Base-by-base conservation (phyloP, 2,329 filamentous ascomycete species). In the Fonsecaea pedrosoi region DNA sequence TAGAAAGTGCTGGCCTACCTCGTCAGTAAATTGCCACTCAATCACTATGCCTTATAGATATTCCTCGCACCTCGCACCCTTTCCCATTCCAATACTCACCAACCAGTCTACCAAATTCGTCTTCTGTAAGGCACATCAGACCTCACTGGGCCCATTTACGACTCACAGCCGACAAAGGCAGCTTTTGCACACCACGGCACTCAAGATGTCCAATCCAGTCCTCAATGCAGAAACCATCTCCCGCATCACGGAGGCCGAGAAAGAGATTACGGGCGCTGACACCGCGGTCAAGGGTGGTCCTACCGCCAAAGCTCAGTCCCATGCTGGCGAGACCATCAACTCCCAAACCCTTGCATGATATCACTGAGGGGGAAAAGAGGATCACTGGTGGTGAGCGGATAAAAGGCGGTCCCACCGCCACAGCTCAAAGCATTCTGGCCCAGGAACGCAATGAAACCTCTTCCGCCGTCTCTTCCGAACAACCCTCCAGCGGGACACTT, bases 231-330 rank as follows among this genome's bases (percentile, higher is more conserved):
- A 72, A 38, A 78, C 78, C 65, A 78, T 82, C 64, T 78, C 77
- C 2, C 73, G 76, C 62, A 80, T 82, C 71, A 79, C 77, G 0
- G 72, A 72, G 1, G 77, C 78, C 1, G 80, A 82, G 70, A 78
- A 77, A 64, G 70, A 74, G 25, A 61, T 80, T 48, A 81, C 80
- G 0, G 75, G 78, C 15, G 69, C 75, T 64, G 71, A 75, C 6
- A 62, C 72, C 7, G 77, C 78, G 7, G 73, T 77, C 4, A 72
- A 74, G 54, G 76, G 76, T 10, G 80, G 80, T 1, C 80, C 80
- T 1, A 81, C 79, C 0, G 79, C 80, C 2, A 74, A 75, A 50
- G 79, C 80, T 1, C 80, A 82, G 69, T 75, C 75, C 35, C 79
- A 81, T 63, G 71, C 69, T 18, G 71, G 72, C 15, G 74, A 77